Percentiles rank a stretch among this genome's conserved stretches.
phyloP scores from a whole-genome alignment of 2,329 filamentous ascomycete genomes.

The Penicillium capsulatum region DNA sequence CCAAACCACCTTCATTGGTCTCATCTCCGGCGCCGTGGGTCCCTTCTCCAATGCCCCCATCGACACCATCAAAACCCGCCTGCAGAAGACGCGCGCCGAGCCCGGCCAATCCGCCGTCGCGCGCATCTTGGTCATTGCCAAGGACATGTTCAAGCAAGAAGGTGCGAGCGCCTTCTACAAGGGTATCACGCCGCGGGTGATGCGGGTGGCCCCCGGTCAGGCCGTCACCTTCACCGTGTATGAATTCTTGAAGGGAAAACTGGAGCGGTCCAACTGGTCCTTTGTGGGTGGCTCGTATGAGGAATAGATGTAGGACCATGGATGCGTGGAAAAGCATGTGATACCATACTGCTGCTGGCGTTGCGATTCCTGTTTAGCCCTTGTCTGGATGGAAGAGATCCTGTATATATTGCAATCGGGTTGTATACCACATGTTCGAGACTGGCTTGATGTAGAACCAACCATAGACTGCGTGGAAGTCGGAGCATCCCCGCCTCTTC shows the following conservation, averaged over 20 bases:
- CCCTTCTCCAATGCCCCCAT: conserved; percentile 96
- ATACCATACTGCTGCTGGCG: conserved; percentile 23
- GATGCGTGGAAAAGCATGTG: conserved; percentile 20
- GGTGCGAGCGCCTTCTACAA: conserved; percentile 96
- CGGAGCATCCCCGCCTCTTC: conserved; percentile 19
- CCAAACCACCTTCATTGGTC: conserved; percentile 85
- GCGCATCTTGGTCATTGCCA: conserved; percentile 72
- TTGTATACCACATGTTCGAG: too few relatives aligned
- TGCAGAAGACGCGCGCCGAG: conserved; percentile 84
- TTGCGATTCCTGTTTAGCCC: conserved; percentile 16
- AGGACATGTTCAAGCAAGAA: conserved; percentile 89
- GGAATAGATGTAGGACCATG: conserved; percentile 44
- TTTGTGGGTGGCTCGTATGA: conserved; percentile 62
- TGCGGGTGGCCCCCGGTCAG: conserved; percentile 95
- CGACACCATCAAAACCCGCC: conserved; percentile 95
- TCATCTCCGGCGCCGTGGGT: conserved; percentile 90
- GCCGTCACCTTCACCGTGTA: conserved; percentile 73
- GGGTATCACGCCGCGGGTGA: conserved; percentile 94
- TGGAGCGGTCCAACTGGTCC: conserved; percentile 62
- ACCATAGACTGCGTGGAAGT: too few relatives aligned
- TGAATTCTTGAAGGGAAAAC: conserved; percentile 67
- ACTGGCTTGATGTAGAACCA: too few relatives aligned
- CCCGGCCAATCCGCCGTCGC: conserved; percentile 74
- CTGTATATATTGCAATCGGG: too few relatives aligned
- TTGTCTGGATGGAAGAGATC: conserved; percentile 3